phyloP scores from a whole-genome alignment of 225 moss, liverwort and hornwort species.

The Marchantia polymorpha region DNA sequence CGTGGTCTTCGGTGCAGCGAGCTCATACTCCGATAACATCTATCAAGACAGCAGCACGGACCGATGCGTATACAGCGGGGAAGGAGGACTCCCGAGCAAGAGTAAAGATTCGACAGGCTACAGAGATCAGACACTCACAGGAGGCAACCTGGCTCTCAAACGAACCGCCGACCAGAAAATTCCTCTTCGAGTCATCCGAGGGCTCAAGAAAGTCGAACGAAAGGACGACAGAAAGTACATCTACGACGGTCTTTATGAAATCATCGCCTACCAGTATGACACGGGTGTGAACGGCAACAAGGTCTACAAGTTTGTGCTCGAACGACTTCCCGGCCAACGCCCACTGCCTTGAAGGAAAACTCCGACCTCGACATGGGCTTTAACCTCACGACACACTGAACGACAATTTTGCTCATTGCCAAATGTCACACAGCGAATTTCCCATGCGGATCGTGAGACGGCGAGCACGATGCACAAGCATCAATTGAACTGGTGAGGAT shows the following conservation, averaged over 20 bases:
- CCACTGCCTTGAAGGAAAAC: no score
- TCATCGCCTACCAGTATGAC: conserved; percentile 21
- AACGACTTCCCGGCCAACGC: conserved; percentile 26
- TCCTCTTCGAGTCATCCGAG: neutral
- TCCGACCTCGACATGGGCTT: no score
- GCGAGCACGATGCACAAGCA: no score
- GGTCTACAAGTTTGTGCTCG: conserved; percentile 34
- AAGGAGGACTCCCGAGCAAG: neutral
- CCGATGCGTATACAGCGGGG: neutral
- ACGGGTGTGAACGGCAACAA: conserved; percentile 30
- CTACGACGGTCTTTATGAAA: conserved; percentile 41
- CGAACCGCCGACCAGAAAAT: neutral
- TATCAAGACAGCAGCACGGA: neutral
- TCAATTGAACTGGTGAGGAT: no score
- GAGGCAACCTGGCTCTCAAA: neutral
- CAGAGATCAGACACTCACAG: neutral
- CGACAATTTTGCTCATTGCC: no score
- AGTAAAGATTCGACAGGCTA: neutral
- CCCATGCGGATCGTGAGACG: no score
- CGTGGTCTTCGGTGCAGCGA: neutral
- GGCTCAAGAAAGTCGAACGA: neutral
- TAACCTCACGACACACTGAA: no score
- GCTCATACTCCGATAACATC: neutral
- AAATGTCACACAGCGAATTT: no score
- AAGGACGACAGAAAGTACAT: conserved; percentile 17